A percentile compares a stretch with the other conserved stretches of the same genome.
phyloP scores from a whole-genome alignment of 2,329 filamentous ascomycete species.

The Xylaria sp. region DNA sequence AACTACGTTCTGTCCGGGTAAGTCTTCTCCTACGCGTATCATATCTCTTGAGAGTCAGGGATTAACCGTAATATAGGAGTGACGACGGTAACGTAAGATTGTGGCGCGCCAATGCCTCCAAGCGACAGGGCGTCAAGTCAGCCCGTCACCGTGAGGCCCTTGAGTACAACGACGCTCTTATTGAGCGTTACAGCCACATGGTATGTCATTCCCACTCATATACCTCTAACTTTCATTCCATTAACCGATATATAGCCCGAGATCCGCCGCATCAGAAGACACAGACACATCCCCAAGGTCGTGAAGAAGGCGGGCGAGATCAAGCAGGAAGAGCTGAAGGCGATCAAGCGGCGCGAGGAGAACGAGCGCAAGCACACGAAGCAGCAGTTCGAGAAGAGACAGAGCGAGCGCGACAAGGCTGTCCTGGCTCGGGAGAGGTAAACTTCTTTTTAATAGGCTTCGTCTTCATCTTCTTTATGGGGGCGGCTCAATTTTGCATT shows the following conservation, averaged over 20 bases:
- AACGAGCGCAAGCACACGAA: conserved; percentile 89
- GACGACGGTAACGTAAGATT: conserved; percentile 79
- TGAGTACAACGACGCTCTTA: conserved; percentile 84
- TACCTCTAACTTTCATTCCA: background rate
- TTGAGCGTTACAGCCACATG: conserved; percentile 87
- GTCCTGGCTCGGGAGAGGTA: conserved; percentile 62
- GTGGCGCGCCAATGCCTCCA: conserved; percentile 83
- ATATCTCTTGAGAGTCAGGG: no score
- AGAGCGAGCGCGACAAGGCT: conserved; percentile 88
- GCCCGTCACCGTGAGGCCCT: conserved; percentile 79
- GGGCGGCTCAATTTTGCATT: background rate
- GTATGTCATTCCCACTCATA: conserved; percentile 19
- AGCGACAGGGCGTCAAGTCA: conserved; percentile 78
- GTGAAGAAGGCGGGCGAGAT: conserved; percentile 96
- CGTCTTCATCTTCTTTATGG: background rate
- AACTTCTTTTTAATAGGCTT: conserved; percentile 4
- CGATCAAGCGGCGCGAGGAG: conserved; percentile 86
- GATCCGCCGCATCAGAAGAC: conserved; percentile 80
- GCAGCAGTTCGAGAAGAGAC: conserved; percentile 69
- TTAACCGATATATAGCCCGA: conserved; percentile 53
- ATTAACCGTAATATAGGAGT: no score
- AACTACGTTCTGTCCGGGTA: conserved; percentile 93
- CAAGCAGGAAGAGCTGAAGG: conserved; percentile 80
- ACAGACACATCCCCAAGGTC: conserved; percentile 85
- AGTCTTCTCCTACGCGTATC: conserved; percentile 51